phyloP scores from a whole-genome alignment of 176 grass and related monocot genomes.

The Guadua angustifolia region DNA sequence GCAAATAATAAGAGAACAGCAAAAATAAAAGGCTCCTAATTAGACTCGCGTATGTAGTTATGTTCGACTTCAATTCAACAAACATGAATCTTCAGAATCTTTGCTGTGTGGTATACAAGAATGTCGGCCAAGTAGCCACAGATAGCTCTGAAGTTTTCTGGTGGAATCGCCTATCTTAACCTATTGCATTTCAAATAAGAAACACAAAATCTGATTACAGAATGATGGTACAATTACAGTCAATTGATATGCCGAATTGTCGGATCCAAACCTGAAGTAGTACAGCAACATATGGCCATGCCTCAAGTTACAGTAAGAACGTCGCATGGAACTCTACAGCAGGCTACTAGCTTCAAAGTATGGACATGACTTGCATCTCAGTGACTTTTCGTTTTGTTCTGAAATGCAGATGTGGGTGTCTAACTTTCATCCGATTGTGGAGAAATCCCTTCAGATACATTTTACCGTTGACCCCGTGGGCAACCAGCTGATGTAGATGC shows the following conservation, averaged over 20 bases:
- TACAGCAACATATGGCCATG: not conserved
- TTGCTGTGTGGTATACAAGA: not conserved
- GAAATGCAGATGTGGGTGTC: constrained; percentile 71
- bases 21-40: not conserved
- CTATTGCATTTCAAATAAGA: not conserved
- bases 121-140: not conserved
- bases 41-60: not conserved
- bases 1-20: not conserved
- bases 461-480: constrained; percentile 67
- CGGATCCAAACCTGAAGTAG: not conserved
- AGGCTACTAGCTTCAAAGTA: not conserved
- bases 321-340: not conserved
- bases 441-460: constrained; percentile 63
- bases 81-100: constrained; percentile 1
- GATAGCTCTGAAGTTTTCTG: not conserved
- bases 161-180: not conserved
- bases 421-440: constrained; percentile 57
- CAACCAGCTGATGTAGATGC: constrained; percentile 66
- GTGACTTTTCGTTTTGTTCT: constrained; percentile 14
- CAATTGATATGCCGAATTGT: not conserved
- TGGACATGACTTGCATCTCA: not conserved
- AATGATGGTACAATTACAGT: not conserved
- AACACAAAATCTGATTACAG: not conserved
- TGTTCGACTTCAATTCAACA: not conserved
- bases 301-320: not conserved